phyloP scores from a whole-genome alignment of 2,329 filamentous ascomycete genomes.

The Didymella lethalis region DNA sequence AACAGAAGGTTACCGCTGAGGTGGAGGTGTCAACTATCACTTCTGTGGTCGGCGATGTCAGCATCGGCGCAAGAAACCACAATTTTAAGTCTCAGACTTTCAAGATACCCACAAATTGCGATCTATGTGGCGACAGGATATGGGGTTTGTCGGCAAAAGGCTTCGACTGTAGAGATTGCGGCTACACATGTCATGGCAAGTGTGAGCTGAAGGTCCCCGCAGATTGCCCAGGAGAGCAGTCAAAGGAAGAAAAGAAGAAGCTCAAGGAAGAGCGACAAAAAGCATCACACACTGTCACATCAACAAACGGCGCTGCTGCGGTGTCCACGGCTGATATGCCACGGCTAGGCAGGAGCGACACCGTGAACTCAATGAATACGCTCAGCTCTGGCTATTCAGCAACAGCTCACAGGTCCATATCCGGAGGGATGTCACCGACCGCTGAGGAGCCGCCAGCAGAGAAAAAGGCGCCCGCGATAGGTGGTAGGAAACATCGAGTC shows the following conservation, averaged over 20 bases:
- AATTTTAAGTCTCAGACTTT: conserved; percentile 99
- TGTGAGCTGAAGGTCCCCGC: conserved; percentile 99
- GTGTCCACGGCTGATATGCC: conserved; percentile 69
- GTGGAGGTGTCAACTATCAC: conserved; percentile 94
- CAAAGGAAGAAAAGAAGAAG: conserved; percentile 94
- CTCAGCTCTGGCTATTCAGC: conserved; percentile 87
- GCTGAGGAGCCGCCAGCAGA: conserved; percentile 58
- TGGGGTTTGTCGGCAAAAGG: conserved; percentile 98
- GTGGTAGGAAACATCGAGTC: conserved; percentile 69
- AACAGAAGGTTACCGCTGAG: conserved; percentile 84
- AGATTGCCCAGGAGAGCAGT: conserved; percentile 91
- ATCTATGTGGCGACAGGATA: conserved; percentile 93
- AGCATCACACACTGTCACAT: conserved; percentile 67
- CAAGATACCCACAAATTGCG: conserved; percentile 98
- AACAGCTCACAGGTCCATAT: conserved; percentile 78
- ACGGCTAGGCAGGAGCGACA: conserved; percentile 78
- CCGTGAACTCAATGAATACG: conserved; percentile 78
- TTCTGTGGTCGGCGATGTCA: conserved; percentile 89
- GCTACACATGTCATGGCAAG: conserved; percentile 98
- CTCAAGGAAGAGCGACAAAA: conserved; percentile 87
- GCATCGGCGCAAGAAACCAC: conserved; percentile 90
- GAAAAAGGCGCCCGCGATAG: conserved; percentile 39
- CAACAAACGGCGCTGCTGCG: conserved; percentile 55
- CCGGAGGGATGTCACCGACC: conserved; percentile 63
- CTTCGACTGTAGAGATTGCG: conserved; percentile 94